These are phyloP conservation scores for Pseudoscleropodium purum DNA, from an alignment of 225 moss, liverwort and hornwort genomes.

Conservation along the genomic window DNA sequence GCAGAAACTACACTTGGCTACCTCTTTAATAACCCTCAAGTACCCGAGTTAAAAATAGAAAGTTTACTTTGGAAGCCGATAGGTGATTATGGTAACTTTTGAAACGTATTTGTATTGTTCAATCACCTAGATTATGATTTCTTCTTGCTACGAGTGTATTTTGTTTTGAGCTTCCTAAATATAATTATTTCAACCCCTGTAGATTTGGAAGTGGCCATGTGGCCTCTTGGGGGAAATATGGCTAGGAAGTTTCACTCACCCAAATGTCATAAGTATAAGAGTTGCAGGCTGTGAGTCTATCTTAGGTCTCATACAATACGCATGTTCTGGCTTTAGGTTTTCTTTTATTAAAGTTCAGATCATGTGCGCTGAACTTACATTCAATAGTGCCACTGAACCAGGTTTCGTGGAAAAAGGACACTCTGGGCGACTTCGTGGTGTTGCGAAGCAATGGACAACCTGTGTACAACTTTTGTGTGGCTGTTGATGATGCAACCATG, in stretches of 20 bases:
- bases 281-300: background rate
- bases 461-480: constrained; percentile 98
- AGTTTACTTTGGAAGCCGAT: background rate
- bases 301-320: background rate
- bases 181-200: background rate
- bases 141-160: background rate
- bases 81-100: background rate
- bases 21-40: background rate
- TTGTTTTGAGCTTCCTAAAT: background rate
- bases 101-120: background rate
- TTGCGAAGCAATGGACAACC: constrained; percentile 98
- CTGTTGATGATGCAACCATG: constrained; percentile 97
- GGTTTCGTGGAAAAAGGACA: constrained; percentile 97
- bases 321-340: background rate
- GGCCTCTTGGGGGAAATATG: background rate
- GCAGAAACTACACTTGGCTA: background rate
- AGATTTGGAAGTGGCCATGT: background rate
- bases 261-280: background rate
- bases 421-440: constrained; percentile 93
- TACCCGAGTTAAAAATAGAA: background rate
- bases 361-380: background rate
- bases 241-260: background rate
- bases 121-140: background rate
- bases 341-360: background rate
- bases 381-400: constrained; percentile 7